phyloP scores from a whole-genome alignment of 768 basidiomycete species.

The Pulveroboletus ravenelii region DNA sequence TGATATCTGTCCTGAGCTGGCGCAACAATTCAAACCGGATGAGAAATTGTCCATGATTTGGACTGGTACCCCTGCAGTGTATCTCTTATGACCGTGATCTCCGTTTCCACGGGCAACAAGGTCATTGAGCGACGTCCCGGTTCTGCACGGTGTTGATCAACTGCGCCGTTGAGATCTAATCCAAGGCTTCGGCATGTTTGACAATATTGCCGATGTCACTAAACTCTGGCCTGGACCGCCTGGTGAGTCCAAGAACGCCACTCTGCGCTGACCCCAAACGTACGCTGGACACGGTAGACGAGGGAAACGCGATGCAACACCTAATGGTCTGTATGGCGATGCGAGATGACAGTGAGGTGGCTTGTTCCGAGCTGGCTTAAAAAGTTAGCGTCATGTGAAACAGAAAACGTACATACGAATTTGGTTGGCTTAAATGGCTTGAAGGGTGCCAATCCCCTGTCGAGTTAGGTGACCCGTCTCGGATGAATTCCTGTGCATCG shows the following conservation, averaged over 20 bases:
- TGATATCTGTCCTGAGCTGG: no score
- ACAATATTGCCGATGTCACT: not conserved
- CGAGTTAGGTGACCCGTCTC: not conserved
- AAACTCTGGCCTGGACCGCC: no score
- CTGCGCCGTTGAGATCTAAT: not conserved
- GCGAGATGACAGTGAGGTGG: not conserved
- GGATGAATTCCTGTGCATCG: not conserved
- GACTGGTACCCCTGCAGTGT: no score
- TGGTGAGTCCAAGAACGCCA: not conserved
- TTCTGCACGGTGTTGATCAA: not conserved
- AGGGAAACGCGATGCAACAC: not conserved
- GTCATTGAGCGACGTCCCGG: no score
- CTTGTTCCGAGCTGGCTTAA: not conserved
- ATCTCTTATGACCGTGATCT: no score
- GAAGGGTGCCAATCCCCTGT: not conserved
- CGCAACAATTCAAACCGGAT: no score
- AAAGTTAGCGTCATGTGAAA: no score
- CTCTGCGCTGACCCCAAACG: not conserved
- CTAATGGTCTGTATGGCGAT: not conserved
- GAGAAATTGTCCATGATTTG: no score
- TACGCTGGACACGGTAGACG: no score
- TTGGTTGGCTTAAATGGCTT: no score
- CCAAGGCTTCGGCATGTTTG: no score
- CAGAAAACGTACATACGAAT: not conserved
- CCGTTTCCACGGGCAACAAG: no score